A percentile compares a stretch with the other conserved stretches of the same genome.
These are phyloP conservation scores for Gossypium raimondii DNA, from an alignment of 345 rosid genomes.

Conservation along the genomic window DNA sequence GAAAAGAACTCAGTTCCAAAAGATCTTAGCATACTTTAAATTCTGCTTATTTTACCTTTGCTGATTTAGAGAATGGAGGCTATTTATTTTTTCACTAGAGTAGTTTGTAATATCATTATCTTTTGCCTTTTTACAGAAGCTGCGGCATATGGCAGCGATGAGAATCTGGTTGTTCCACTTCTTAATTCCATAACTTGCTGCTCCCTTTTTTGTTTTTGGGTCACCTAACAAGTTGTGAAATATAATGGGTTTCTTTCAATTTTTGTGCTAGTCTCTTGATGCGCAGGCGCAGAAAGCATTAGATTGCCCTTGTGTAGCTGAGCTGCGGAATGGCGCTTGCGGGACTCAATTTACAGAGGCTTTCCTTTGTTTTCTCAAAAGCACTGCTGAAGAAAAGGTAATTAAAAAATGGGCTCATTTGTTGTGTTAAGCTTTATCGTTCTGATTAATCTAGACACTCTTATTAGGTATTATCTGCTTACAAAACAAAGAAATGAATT, in stretches of 20 bases:
- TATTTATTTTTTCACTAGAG: not conserved
- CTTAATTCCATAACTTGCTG: not conserved
- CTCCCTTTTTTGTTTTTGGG: not conserved
- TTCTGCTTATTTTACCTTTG: not conserved
- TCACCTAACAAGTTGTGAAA: not conserved
- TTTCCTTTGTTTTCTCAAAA: slow-evolving; percentile 80
- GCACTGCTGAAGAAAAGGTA: slow-evolving; percentile 86
- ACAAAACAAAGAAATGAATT: not conserved
- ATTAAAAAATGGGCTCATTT: not conserved
- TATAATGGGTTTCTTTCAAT: not conserved
- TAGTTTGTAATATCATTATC: slow-evolving; percentile 16
- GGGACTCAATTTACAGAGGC: slow-evolving; percentile 80
- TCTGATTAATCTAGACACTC: not conserved
- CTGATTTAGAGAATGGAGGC: not conserved
- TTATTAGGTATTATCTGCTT: not conserved
- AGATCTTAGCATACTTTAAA: not conserved
- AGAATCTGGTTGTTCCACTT: slow-evolving; percentile 44
- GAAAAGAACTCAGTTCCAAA: not conserved
- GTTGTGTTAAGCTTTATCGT: not conserved
- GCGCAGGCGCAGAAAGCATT: slow-evolving; percentile 75
- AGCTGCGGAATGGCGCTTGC: slow-evolving; percentile 68
- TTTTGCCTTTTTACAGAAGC: slow-evolving; percentile 54
- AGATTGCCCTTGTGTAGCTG: slow-evolving; percentile 88
- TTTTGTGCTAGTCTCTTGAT: slow-evolving; percentile 55
- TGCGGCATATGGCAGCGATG: slow-evolving; percentile 56